phyloP scores from a whole-genome alignment of 2,329 filamentous ascomycete species.

The Penicillium crustosum region DNA sequence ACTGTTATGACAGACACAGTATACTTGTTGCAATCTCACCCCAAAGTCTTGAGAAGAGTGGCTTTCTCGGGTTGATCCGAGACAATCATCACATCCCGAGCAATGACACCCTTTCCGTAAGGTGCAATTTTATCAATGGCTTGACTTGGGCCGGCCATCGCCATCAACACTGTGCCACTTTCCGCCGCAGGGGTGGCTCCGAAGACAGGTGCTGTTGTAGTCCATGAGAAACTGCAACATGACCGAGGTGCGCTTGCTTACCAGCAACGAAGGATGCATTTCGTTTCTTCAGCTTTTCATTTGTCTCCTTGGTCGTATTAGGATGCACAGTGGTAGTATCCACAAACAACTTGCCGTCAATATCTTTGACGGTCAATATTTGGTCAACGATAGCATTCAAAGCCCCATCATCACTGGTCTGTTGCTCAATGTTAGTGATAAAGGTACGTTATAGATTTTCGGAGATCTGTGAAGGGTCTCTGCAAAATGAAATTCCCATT shows the following conservation, averaged over 20 bases:
- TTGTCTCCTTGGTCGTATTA: slow-evolving; percentile 7
- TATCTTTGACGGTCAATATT: slow-evolving; percentile 1
- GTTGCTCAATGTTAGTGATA: neutral
- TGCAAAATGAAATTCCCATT: neutral
- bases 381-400: slow-evolving; percentile 3
- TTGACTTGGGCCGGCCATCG: slow-evolving; percentile 1
- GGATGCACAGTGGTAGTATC: slow-evolving; percentile 18
- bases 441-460: neutral
- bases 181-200: slow-evolving; percentile 13
- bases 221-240: neutral
- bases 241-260: neutral
- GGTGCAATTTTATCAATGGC: neutral
- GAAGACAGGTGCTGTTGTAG: slow-evolving; percentile 12
- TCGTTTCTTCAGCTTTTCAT: neutral
- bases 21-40: neutral
- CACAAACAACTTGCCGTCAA: slow-evolving; percentile 9
- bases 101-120: slow-evolving; percentile 11
- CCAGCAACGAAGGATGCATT: slow-evolving; percentile 7
- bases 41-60: slow-evolving; percentile 12
- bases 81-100: slow-evolving; percentile 14
- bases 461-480: neutral
- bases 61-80: slow-evolving; percentile 16
- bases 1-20: no score
- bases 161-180: slow-evolving; percentile 12
- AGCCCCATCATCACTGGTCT: slow-evolving; percentile 7